Evolutionary conservation across 2,329 filamentous ascomycete species (phyloP).

Genomic region (Pyrenophora seminiperda): DNA sequence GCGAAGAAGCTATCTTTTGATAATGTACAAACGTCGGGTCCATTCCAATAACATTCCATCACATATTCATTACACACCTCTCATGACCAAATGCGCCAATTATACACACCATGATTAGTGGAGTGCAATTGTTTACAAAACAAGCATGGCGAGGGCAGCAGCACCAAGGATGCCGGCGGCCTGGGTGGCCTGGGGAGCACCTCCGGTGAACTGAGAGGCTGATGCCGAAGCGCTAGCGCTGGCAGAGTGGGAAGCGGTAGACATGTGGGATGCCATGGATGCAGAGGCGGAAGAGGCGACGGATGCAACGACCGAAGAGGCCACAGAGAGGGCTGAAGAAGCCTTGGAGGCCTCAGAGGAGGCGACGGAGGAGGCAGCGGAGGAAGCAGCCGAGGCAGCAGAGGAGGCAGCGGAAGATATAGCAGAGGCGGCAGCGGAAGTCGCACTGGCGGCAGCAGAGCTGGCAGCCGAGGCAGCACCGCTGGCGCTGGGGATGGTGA

Average conservation of each 20-base stretch:
- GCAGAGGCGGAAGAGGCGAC: constrained; percentile 12
- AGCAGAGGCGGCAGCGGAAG: constrained; percentile 8
- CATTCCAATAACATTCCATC: neutral
- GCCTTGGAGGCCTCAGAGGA: constrained; percentile 17
- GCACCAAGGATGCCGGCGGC: constrained; percentile 43
- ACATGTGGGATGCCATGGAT: constrained; percentile 5
- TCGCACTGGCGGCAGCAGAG: constrained; percentile 12
- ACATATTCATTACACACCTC: constrained; percentile 29
- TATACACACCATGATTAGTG: neutral
- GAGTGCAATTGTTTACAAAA: constrained; percentile 35
- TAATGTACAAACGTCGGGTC: constrained; percentile 27
- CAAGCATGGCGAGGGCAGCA: constrained; percentile 43
- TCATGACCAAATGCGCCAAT: neutral
- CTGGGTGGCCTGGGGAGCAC: constrained; percentile 40
- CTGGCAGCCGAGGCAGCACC: constrained; percentile 12
- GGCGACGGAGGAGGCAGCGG: constrained; percentile 12
- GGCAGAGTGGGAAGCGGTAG: constrained; percentile 9
- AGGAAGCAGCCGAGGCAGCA: constrained; percentile 13
- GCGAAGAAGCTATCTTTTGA: neutral
- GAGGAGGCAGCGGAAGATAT: constrained; percentile 15
- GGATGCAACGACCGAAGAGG: constrained; percentile 17
- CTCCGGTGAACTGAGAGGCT: constrained; percentile 41
- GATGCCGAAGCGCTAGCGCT: constrained; percentile 11
- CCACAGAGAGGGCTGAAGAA: constrained; percentile 14
- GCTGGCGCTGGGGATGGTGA: constrained; percentile 31